Base-by-base conservation (phyloP, 331 rosid genomes). In the Pyracantha coccinea region DNA sequence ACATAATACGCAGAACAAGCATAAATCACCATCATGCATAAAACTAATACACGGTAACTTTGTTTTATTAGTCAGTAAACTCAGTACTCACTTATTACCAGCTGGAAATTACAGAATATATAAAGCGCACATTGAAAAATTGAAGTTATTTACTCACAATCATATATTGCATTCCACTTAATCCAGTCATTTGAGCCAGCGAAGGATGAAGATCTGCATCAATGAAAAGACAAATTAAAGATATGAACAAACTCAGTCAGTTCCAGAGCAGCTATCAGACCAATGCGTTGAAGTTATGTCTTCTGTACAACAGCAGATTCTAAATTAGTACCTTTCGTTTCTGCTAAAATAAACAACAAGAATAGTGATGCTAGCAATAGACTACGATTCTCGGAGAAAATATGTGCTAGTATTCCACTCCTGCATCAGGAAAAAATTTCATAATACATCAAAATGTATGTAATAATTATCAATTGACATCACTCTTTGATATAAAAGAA, bases 141-240 rank as follows among this genome's bases (percentile, higher is more conserved):
- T 6, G 10, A 69, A 59, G 38, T 41, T 44, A 27, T n/a, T 61
- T 35, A 77, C 85, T 79, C 83, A 87, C 91, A 75, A 15, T 67
- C 71, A 54, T 81, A 77, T 77, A 78, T 73, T 63, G 73, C 69
- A 45, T 79, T 79, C 83, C 80, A 75, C 54, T 66, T 66, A 77
- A 66, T 59, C 88, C 85, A 65, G 78, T 80, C 67, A 78, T 70
- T 78, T 83, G 84, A 78, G 80, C 70, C 19, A 83, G 68, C 31
- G 28, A 54, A 82, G 77, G 75, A 83, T 92, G 91, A 77, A 90
- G 89, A 87, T 92, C 97, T 90, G 85, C 78, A 87, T 60, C 44
- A 45, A 61, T 23, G 54, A 24, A 76, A 59, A 38, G 25, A 31
- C 58, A 9, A 38, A 38, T 38, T 38, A 38, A 38, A 75, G 68